These are phyloP conservation scores for Daldinia eschscholtzii DNA, from an alignment of 2,329 filamentous ascomycete species.

Conservation along the genomic window DNA sequence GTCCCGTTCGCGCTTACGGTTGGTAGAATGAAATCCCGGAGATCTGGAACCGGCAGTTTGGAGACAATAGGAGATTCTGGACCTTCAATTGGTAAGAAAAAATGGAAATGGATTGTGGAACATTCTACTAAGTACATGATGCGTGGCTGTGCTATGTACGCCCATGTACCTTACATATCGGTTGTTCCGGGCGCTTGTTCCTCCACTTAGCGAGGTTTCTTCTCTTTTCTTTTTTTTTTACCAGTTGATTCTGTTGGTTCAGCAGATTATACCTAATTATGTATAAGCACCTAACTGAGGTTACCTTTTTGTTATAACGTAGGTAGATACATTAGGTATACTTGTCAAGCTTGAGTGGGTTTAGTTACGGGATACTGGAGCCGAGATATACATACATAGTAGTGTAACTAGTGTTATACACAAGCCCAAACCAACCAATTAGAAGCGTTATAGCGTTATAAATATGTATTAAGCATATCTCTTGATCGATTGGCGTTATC, in stretches of 20 bases:
- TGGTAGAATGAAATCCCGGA: conserved; percentile 30
- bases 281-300: too few species aligned
- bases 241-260: not conserved
- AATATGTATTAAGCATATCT: not conserved
- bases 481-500: conserved; percentile 5
- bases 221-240: conserved; percentile 4
- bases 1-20: conserved; percentile 4
- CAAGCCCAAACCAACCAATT: not conserved
- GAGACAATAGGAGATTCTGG: conserved; percentile 26
- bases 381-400: too few species aligned
- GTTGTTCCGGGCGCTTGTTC: conserved; percentile 27
- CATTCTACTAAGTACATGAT: conserved; percentile 29
- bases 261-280: not conserved
- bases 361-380: not conserved
- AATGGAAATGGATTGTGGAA: conserved; percentile 30
- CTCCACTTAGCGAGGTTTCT: conserved; percentile 11
- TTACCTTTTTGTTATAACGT: not conserved
- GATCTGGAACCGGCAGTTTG: conserved; percentile 39
- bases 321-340: not conserved
- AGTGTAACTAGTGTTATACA: too few species aligned
- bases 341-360: not conserved
- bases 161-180: conserved; percentile 36
- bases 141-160: conserved; percentile 23
- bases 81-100: conserved; percentile 32
- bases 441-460: not conserved